phyloP scores from a whole-genome alignment of 768 basidiomycete species.

The Cyclocybe cylindracea region DNA sequence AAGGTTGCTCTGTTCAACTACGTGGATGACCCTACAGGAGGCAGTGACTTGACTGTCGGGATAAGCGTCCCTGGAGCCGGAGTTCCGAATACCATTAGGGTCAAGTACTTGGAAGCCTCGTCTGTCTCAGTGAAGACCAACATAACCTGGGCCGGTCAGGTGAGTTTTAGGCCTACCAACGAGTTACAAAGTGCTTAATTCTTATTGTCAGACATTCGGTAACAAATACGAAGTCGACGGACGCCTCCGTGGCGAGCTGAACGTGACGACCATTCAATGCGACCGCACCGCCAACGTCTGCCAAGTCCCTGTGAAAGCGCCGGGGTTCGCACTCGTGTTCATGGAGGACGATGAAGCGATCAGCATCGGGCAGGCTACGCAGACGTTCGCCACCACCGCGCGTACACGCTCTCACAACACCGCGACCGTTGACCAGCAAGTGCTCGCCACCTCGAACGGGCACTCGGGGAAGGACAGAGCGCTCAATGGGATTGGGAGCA shows the following conservation, averaged over 20 bases:
- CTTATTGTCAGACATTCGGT: conserved; percentile 52
- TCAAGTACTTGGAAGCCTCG: conserved; percentile 59
- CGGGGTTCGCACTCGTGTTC: conserved; percentile 76
- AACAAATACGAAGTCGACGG: conserved; percentile 66
- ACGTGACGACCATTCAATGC: conserved; percentile 62
- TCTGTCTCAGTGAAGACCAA: conserved; percentile 61
- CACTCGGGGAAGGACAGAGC: conserved; percentile 19
- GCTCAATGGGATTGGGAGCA: too few species aligned
- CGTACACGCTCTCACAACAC: conserved; percentile 52
- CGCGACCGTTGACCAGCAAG: conserved; percentile 49
- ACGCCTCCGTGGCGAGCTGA: conserved; percentile 51
- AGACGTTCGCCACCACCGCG: conserved; percentile 59
- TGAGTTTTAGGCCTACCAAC: conserved; percentile 17
- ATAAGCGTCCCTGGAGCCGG: conserved; percentile 48
- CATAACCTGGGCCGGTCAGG: conserved; percentile 79
- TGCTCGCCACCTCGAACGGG: conserved; percentile 56
- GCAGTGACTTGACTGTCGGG: conserved; percentile 42
- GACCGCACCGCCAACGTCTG: conserved; percentile 53
- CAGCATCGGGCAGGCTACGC: conserved; percentile 20
- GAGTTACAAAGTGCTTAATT: background rate
- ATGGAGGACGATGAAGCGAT: conserved; percentile 32
- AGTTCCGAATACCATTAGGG: conserved; percentile 47
- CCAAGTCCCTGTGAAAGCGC: conserved; percentile 63
- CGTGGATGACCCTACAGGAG: conserved; percentile 57
- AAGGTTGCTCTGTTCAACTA: conserved; percentile 74